Base-by-base conservation (phyloP, 2,329 filamentous ascomycete species). In the Fusarium metavorans region DNA sequence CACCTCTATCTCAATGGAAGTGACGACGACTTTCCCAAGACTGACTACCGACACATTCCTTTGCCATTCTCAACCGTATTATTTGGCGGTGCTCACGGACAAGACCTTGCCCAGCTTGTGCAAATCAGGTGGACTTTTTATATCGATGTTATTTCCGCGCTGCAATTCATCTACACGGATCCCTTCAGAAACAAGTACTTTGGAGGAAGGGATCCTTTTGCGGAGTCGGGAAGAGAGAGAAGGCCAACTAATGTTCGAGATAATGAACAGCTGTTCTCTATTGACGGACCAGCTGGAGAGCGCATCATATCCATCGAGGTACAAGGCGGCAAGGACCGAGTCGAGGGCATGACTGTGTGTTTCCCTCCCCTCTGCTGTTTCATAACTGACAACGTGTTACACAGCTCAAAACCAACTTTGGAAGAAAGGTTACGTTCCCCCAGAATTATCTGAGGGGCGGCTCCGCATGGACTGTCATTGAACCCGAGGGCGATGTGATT, bases 51-150 rank as follows among this genome's bases (percentile, higher is more conserved):
- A 6, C 18, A 34, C 6, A 35, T 16, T 5, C 45, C 61, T 16
- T 18, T 57, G 1, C 56, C 68, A 2, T 62, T 58, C 43, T 65
- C 65, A 13, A 66, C 68, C 3, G 39, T 68, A 11, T 4, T 34
- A n/a, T 68, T 66, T 43, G 56, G 68, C 9, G 68, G 57, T 9
- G 34, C n/a, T 14, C 4, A 64, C 23, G 68, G 65, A 6, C n/a
- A 65, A 45, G 64, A 61, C 25, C 48, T 71, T 1, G 25, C 25
- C 1, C 39, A 68, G 7, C 61, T 71, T 9, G 32, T 68, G 11
- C 60, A 60, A 11, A 67, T 71, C 23, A 66, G 60, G 20, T 65
- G 64, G 59, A 39, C 62, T 0, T 65, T 61, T 27, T 61, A 71
- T 18, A 50, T 57, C 23, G 14, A 35, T 6, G 37, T 16, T 5